Percentiles rank a stretch among this genome's conserved stretches.
Evolutionary conservation across 306 rosid species (phyloP).

Genomic region (Sicyos edulis): DNA sequence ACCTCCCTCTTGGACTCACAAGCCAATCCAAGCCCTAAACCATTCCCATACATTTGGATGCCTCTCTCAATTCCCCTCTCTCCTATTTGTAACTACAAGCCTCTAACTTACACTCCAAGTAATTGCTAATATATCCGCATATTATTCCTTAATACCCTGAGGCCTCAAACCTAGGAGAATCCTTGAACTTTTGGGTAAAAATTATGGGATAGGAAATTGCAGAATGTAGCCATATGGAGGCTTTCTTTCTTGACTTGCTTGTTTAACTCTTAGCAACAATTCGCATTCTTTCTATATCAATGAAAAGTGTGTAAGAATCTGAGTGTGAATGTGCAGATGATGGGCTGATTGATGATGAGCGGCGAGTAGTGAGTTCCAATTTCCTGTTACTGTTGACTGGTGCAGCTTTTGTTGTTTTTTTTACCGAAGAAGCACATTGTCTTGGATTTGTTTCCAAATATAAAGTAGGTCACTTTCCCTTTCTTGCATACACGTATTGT

Average conservation of each 20-base stretch:
- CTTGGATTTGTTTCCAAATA: neutral
- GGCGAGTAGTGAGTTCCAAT: neutral
- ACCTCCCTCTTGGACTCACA: too few relatives aligned
- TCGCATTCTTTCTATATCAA: neutral
- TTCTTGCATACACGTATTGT: slow-evolving; percentile 4
- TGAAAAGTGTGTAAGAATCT: neutral
- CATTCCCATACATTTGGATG: too few relatives aligned
- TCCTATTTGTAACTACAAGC: too few relatives aligned
- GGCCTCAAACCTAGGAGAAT: too few relatives aligned
- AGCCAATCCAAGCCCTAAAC: too few relatives aligned
- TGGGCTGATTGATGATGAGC: slow-evolving; percentile 12
- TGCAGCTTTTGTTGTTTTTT: neutral
- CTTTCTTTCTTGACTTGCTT: neutral
- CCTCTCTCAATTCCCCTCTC: too few relatives aligned
- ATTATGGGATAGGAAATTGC: neutral
- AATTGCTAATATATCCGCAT: too few relatives aligned
- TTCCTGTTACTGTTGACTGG: slow-evolving; percentile 5
- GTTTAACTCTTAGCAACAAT: neutral
- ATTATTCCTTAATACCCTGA: too few relatives aligned
- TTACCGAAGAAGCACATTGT: neutral
- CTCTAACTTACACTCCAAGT: too few relatives aligned
- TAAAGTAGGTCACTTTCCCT: neutral
- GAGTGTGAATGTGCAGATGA: slow-evolving; percentile 19
- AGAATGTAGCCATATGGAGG: neutral
- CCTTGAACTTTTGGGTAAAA: neutral